A percentile compares a stretch with the other conserved stretches of the same genome.
These are phyloP conservation scores for Musa acuminata DNA, from an alignment of 176 grass and related monocot genomes.

Conservation along the genomic window DNA sequence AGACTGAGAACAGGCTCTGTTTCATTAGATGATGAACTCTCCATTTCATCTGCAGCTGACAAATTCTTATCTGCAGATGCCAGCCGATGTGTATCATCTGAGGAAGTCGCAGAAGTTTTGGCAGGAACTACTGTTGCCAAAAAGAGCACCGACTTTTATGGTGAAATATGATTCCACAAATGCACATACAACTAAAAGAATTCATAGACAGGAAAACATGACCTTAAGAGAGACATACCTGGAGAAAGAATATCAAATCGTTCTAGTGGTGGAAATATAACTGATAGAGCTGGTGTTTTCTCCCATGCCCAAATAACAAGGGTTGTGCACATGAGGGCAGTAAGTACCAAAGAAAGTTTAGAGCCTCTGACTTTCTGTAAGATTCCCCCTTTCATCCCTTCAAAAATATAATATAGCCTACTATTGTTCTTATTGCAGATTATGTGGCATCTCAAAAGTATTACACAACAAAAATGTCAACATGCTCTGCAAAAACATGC, in stretches of 20 bases:
- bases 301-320: constrained; percentile 28
- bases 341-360: constrained; percentile 19
- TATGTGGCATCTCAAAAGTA: neutral
- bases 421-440: neutral
- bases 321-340: constrained; percentile 27
- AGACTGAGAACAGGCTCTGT: neutral
- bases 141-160: neutral
- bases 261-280: constrained; percentile 23
- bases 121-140: constrained; percentile 1
- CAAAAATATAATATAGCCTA: neutral
- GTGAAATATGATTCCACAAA: constrained; percentile 5
- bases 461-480: neutral
- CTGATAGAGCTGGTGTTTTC: constrained; percentile 23
- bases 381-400: constrained; percentile 28
- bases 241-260: constrained; percentile 26
- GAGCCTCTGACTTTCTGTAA: constrained; percentile 22
- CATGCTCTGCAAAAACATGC: neutral
- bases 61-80: neutral
- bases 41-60: neutral
- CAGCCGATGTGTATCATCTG: neutral
- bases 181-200: constrained; percentile 10
- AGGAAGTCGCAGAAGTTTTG: neutral
- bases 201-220: constrained; percentile 1
- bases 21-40: constrained; percentile 1
- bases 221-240: constrained; percentile 19